Percentiles rank a stretch among this genome's conserved stretches.
phyloP scores from a whole-genome alignment of 805 yeast genomes.

The Saturnispora halmiae region DNA sequence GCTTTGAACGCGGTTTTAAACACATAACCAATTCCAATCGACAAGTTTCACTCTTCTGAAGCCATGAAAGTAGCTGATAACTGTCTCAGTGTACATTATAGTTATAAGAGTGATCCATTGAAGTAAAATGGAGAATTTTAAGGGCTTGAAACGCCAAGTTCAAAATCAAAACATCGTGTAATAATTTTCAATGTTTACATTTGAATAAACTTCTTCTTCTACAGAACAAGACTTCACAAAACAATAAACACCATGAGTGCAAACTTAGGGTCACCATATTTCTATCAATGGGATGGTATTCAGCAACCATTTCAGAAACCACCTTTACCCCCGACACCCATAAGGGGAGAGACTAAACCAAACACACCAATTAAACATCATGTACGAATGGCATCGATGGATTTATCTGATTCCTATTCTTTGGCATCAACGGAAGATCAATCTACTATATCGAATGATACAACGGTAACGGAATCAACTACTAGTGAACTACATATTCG shows the following conservation, averaged over 20 bases:
- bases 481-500: neutral
- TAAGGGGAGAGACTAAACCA: too few relatives aligned
- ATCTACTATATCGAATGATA: neutral
- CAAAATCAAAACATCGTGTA: too few relatives aligned
- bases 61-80: neutral
- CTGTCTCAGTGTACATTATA: too few relatives aligned
- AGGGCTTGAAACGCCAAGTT: too few relatives aligned
- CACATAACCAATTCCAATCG: neutral
- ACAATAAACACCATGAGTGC: neutral
- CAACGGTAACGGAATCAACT: neutral
- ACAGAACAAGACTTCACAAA: neutral
- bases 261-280: conserved; percentile 7
- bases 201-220: neutral
- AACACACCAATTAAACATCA: neutral
- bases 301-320: conserved; percentile 3
- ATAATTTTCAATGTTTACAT: neutral
- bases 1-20: neutral
- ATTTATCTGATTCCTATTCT: conserved; percentile 6
- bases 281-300: conserved; percentile 6
- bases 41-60: neutral
- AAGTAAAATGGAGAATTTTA: too few relatives aligned
- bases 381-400: conserved; percentile 5
- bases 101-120: too few relatives aligned
- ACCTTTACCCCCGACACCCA: conserved; percentile 6
- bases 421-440: neutral